Evolutionary conservation across 129 eudicot species (phyloP).

Genomic region (Flaveria bidentis): DNA sequence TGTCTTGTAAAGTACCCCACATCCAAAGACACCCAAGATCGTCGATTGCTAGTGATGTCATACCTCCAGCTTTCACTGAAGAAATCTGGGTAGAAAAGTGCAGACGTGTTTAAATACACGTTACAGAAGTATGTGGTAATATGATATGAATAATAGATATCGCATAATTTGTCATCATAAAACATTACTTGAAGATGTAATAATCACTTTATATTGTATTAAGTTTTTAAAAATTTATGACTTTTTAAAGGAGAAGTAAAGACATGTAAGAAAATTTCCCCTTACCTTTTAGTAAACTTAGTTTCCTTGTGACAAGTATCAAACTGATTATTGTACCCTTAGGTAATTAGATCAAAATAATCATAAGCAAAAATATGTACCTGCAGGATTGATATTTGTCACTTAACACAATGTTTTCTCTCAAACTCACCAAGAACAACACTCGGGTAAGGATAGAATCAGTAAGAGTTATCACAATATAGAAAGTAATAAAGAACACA

Average conservation of each 20-base stretch:
- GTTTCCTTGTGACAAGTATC: not conserved
- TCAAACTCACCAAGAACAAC: no score
- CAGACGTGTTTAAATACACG: constrained; percentile 3
- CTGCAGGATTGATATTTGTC: no score
- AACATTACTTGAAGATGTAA: not conserved
- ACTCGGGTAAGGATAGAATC: no score
- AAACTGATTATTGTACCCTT: not conserved
- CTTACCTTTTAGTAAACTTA: not conserved
- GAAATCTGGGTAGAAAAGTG: constrained; percentile 49
- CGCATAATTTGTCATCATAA: not conserved
- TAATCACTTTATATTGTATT: not conserved
- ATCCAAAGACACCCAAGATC: constrained; percentile 70
- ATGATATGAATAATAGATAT: not conserved
- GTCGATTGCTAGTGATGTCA: constrained; percentile 92
- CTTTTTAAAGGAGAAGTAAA: not conserved
- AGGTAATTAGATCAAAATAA: not conserved
- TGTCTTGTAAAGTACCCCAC: constrained; percentile 72
- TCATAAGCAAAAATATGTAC: not conserved
- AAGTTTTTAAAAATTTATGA: not conserved
- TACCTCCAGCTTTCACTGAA: constrained; percentile 84
- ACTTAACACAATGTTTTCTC: no score
- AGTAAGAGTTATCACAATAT: no score
- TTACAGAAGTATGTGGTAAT: not conserved
- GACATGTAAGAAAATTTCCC: not conserved
- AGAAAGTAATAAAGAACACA: no score